These are phyloP conservation scores for Oryza longistaminata DNA, from an alignment of 176 grass and related monocot genomes.

Conservation along the genomic window DNA sequence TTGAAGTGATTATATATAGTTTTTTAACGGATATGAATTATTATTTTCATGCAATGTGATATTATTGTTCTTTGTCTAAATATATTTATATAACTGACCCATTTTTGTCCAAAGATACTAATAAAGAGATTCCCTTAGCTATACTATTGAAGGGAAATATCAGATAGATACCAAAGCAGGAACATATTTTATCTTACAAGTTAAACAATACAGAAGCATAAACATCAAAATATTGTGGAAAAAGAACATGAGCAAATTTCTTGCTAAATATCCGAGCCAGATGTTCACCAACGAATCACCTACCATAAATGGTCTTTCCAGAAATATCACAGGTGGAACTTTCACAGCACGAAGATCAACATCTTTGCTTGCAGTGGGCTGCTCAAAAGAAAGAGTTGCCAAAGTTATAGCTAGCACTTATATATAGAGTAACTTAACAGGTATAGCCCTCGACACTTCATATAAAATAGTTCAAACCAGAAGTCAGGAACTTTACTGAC, in stretches of 20 bases:
- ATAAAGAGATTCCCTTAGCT: constrained; percentile 6
- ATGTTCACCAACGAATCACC: constrained; percentile 29
- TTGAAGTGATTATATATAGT: too few relatives aligned
- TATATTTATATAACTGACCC: too few relatives aligned
- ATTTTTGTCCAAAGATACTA: constrained; percentile 1
- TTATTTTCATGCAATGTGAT: too few relatives aligned
- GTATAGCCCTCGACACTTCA: not conserved
- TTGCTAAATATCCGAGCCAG: not conserved
- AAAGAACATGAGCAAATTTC: constrained; percentile 17
- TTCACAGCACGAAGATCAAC: constrained; percentile 63
- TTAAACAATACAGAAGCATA: not conserved
- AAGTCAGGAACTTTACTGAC: constrained; percentile 51
- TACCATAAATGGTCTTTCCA: constrained; percentile 86
- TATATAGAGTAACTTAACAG: constrained; percentile 12
- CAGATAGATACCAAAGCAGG: not conserved
- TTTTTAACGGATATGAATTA: too few relatives aligned
- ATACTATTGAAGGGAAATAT: not conserved
- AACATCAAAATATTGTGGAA: not conserved
- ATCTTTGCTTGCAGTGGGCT: constrained; percentile 79
- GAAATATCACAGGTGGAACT: constrained; percentile 67
- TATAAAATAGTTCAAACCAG: constrained; percentile 13
- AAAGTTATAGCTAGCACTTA: not conserved
- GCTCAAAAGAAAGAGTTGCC: constrained; percentile 41
- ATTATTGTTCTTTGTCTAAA: too few relatives aligned
- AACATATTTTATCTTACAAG: not conserved